phyloP scores from a whole-genome alignment of 2,329 filamentous ascomycete genomes.

The Aspergillus amoenus region DNA sequence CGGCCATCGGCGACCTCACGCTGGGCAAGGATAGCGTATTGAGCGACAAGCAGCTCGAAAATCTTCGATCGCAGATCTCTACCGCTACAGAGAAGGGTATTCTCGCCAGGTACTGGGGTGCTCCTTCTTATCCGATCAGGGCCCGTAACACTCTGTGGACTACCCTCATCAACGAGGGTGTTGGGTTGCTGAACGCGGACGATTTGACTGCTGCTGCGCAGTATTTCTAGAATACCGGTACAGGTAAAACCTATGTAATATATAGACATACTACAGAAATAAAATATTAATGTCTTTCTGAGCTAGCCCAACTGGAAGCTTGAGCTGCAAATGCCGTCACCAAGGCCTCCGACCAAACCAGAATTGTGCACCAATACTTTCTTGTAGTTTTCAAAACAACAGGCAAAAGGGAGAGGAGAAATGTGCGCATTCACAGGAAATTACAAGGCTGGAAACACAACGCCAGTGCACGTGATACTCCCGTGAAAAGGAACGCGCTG shows the following conservation, averaged over 20 bases:
- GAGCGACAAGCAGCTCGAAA: constrained; percentile 45
- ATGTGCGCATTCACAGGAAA: background rate
- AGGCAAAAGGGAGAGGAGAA: background rate
- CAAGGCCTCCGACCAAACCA: background rate
- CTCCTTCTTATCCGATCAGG: constrained; percentile 60
- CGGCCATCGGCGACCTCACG: constrained; percentile 39
- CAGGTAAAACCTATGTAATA: background rate
- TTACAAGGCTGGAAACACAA: background rate
- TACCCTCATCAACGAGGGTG: constrained; percentile 56
- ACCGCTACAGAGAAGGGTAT: constrained; percentile 59
- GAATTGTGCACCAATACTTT: background rate
- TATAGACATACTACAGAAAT: background rate
- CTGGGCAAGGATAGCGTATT: constrained; percentile 36
- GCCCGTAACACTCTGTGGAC: constrained; percentile 60
- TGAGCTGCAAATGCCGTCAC: background rate
- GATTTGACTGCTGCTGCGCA: constrained; percentile 56
- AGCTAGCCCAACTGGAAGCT: background rate
- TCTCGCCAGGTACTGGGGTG: constrained; percentile 62
- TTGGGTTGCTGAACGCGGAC: constrained; percentile 64
- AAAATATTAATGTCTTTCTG: background rate
- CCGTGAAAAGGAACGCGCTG: constrained; percentile 12
- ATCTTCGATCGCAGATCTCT: constrained; percentile 53
- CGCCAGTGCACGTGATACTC: constrained; percentile 15
- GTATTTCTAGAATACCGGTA: constrained; percentile 24
- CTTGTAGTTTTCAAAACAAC: too few species aligned